Evolutionary conservation across 2,329 filamentous ascomycete genomes (phyloP), one percentile per base, ranked within the genome.

Genomic region (Apiospora kogelbergensis): DNA sequence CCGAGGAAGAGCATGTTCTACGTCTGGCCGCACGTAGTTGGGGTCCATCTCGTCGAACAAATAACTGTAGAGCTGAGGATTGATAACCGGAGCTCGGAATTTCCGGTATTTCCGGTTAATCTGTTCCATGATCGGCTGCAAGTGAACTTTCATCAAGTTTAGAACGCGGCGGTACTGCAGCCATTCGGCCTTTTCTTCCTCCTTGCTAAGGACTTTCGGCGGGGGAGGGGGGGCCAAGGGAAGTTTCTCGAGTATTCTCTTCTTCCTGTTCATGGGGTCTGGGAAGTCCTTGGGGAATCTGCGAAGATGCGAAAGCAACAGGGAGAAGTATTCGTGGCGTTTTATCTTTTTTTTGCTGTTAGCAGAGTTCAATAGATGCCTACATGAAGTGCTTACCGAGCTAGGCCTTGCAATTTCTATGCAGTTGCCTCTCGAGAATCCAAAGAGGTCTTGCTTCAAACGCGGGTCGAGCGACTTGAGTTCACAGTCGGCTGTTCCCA

Each of bases 101-200:
- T 94, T 94, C 78, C 91, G 93, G 82, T 97, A 97, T 78, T 92
- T 94, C 71, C 87, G 86, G 79, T 97, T 96, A 77, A 99, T 93
- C 80, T 98, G 94, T 74, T 99, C 95, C 94, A 99, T 98, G 73
- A 98, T 93, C 1, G 93, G 94, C 79, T 98, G 95, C 68, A 99
- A 89, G 67, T 91, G 85, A 46, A 97, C 90, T 83, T 98, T 99
- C 72, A 99, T 84, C 69, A 91, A 84, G 78, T 98, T 98, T 67
- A 98, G 85, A 13, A 91, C 89, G 72, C 95, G 90, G 65, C 93
- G 90, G 76, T 99, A 97, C 71, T 89, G 89, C 80, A 94, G 92
- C 80, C 92, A 92, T 78, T 95, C 90, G 2, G 88, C 89, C 77
- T 94, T 94, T 70, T 93, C 86, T 76, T 98, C 93, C 68, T 92